These are phyloP conservation scores for Penicillium sp. DNA, from an alignment of 2,329 filamentous ascomycete genomes.

Conservation along the genomic window DNA sequence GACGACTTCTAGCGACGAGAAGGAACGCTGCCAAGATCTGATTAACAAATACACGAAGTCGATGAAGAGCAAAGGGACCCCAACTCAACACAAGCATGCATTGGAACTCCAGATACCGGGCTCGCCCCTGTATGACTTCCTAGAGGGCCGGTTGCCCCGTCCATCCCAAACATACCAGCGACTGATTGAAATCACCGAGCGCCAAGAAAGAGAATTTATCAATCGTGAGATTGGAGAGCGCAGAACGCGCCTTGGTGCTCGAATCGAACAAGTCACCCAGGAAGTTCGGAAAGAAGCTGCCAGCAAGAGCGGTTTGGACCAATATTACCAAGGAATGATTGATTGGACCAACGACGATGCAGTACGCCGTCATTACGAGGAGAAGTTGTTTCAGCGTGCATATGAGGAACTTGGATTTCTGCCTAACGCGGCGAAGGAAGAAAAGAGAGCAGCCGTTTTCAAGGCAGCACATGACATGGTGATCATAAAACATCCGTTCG, in stretches of 20 bases:
- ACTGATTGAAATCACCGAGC: conserved; percentile 73
- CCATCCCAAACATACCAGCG: conserved; percentile 72
- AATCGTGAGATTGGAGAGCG: conserved; percentile 84
- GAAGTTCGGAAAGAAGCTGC: conserved; percentile 85
- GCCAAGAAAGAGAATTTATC: conserved; percentile 78
- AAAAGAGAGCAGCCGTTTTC: conserved; percentile 63
- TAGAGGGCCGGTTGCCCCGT: conserved; percentile 74
- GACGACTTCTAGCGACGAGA: conserved; percentile 44
- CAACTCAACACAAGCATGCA: conserved; percentile 64
- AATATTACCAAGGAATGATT: conserved; percentile 72
- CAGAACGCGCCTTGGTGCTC: conserved; percentile 75
- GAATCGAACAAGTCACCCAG: conserved; percentile 68
- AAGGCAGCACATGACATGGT: conserved; percentile 85
- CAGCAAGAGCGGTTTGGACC: conserved; percentile 64
- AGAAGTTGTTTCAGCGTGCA: conserved; percentile 74
- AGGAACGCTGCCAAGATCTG: conserved; percentile 51
- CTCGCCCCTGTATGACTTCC: conserved; percentile 67
- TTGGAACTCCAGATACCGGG: conserved; percentile 68
- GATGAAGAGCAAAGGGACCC: conserved; percentile 62
- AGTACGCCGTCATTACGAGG: conserved; percentile 71
- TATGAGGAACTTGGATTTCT: conserved; percentile 68
- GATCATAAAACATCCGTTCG: conserved; percentile 83
- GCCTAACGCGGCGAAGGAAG: conserved; percentile 56
- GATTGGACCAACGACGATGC: conserved; percentile 88
- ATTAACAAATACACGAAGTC: conserved; percentile 73